These are phyloP conservation scores for Fusarium siculi DNA, from an alignment of 2,329 filamentous ascomycete species.

Conservation along the genomic window DNA sequence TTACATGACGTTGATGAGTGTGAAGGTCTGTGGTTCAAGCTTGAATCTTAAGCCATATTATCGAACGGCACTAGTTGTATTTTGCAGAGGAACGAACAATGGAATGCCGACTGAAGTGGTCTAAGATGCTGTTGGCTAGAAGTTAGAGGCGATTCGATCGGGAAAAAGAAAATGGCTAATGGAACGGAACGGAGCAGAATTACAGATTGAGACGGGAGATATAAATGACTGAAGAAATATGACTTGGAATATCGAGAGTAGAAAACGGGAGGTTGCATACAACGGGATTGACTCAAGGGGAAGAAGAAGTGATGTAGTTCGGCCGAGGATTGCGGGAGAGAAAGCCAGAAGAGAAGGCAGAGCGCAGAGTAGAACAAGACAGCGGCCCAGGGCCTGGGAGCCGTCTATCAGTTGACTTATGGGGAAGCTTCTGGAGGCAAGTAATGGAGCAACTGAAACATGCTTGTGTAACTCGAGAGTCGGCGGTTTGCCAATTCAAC, in stretches of 20 bases:
- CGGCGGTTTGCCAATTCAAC: slow-evolving; percentile 45
- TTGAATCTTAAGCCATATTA: slow-evolving; percentile 17
- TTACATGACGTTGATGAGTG: slow-evolving; percentile 37
- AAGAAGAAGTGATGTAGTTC: slow-evolving; percentile 7
- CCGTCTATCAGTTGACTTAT: slow-evolving; percentile 33
- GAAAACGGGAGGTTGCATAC: slow-evolving; percentile 15
- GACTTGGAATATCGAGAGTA: neutral
- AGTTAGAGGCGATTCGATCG: slow-evolving; percentile 6
- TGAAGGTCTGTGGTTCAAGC: slow-evolving; percentile 1
- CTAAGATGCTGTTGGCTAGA: slow-evolving; percentile 7
- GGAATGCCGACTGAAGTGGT: neutral
- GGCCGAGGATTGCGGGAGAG: slow-evolving; percentile 6
- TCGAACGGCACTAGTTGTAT: slow-evolving; percentile 13
- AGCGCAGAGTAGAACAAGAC: slow-evolving; percentile 3
- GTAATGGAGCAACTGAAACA: slow-evolving; percentile 49
- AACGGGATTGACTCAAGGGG: slow-evolving; percentile 1
- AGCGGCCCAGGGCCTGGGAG: slow-evolving; percentile 1
- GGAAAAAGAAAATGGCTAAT: slow-evolving; percentile 1
- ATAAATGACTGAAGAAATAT: neutral
- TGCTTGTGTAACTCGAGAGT: slow-evolving; percentile 48
- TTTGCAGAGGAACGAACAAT: neutral
- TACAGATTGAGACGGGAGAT: slow-evolving; percentile 1
- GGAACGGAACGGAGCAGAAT: neutral
- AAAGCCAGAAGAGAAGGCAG: neutral
- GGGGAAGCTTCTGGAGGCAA: slow-evolving; percentile 40